Percentiles rank a stretch among this genome's conserved stretches.
Evolutionary conservation across 2,329 filamentous ascomycete genomes (phyloP).

Genomic region (Colletotrichum kahawae): DNA sequence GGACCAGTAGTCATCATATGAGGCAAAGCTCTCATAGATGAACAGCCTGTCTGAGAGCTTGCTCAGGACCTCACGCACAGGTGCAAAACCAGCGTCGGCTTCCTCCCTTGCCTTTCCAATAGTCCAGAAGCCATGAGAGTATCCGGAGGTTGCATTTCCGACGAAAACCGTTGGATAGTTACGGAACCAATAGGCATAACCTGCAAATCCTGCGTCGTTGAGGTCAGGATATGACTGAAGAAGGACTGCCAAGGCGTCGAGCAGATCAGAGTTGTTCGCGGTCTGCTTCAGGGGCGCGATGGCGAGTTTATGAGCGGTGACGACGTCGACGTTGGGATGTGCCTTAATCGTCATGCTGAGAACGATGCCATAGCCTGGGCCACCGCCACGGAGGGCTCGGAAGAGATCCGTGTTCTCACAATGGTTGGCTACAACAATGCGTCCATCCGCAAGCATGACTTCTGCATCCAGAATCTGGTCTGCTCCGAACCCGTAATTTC

Average conservation of each 20-base stretch:
- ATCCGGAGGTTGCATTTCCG: slow-evolving; percentile 29
- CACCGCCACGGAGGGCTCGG: slow-evolving; percentile 44
- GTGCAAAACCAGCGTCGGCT: slow-evolving; percentile 24
- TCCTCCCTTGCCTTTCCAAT: slow-evolving; percentile 29
- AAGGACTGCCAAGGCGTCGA: slow-evolving; percentile 32
- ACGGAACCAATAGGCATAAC: slow-evolving; percentile 33
- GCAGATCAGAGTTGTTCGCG: slow-evolving; percentile 28
- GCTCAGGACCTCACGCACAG: slow-evolving; percentile 22
- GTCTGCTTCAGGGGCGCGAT: slow-evolving; percentile 25
- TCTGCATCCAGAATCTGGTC: slow-evolving; percentile 49
- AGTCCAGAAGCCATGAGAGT: slow-evolving; percentile 31
- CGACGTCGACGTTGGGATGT: slow-evolving; percentile 41
- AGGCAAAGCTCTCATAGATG: slow-evolving; percentile 25
- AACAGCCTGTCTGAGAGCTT: slow-evolving; percentile 25
- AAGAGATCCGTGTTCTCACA: slow-evolving; percentile 40
- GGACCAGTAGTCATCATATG: slow-evolving; percentile 34
- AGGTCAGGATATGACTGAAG: slow-evolving; percentile 35
- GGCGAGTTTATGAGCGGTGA: slow-evolving; percentile 27
- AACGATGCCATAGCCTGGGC: slow-evolving; percentile 55
- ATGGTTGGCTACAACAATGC: slow-evolving; percentile 35
- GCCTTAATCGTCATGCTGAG: slow-evolving; percentile 58
- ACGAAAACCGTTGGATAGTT: slow-evolving; percentile 27
- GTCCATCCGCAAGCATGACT: slow-evolving; percentile 42
- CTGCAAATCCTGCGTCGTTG: slow-evolving; percentile 32
- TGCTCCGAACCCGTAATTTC: slow-evolving; percentile 45